Conservation (phyloP, 2,329 filamentous ascomycete genomes). For the Setomelanomma holmii region DNA sequence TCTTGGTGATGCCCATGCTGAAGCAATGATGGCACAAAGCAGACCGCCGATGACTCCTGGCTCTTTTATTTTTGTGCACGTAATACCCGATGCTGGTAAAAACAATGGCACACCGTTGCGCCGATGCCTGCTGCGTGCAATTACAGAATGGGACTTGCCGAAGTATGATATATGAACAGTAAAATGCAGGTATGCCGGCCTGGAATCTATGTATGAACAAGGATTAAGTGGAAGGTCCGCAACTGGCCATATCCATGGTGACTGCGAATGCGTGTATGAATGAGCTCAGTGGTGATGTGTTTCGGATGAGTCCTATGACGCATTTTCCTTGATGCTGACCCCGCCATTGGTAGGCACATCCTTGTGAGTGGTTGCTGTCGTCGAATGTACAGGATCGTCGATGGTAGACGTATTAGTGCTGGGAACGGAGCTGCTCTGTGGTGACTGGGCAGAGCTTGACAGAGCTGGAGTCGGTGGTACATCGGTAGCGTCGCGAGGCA, state of each 20-base stretch:
- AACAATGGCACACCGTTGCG: neutral
- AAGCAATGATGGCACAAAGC: neutral
- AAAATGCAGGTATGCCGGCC: constrained; percentile 23
- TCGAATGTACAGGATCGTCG: constrained; percentile 50
- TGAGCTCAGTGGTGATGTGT: neutral
- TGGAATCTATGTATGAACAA: constrained; percentile 10
- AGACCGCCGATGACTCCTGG: neutral
- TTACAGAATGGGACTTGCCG: neutral
- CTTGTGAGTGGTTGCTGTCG: constrained; percentile 19
- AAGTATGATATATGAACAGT: constrained; percentile 36
- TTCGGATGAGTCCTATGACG: constrained; percentile 12
- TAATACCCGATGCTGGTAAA: constrained; percentile 3
- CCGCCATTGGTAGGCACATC: constrained; percentile 12
- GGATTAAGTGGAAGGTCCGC: constrained; percentile 8
- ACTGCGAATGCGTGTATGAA: neutral
- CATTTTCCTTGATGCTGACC: constrained; percentile 23
- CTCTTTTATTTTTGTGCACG: constrained; percentile 2
- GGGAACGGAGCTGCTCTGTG: constrained; percentile 69
- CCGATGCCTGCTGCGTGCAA: neutral
- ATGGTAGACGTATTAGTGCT: constrained; percentile 67
- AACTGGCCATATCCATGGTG: no score
- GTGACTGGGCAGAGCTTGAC: constrained; percentile 73
- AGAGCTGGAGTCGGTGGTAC: constrained; percentile 67
- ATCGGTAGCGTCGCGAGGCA: constrained; percentile 28
- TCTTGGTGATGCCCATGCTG: neutral